Percentiles rank a stretch among this genome's conserved stretches.
Conservation (phyloP, 768 basidiomycete species). For the Termitomyces sp. region DNA sequence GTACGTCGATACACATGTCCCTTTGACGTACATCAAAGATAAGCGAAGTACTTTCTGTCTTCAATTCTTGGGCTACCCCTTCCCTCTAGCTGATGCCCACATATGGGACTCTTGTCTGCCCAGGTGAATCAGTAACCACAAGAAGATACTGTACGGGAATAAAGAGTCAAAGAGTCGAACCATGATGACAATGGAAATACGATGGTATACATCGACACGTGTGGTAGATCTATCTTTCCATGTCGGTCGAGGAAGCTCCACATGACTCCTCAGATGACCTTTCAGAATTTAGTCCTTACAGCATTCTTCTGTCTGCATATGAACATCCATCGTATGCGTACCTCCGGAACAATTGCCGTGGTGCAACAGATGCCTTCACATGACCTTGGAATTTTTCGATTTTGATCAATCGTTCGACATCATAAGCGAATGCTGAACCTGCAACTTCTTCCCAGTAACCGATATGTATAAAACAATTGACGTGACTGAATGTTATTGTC, state of each 20-base stretch:
- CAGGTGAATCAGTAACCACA: slow-evolving; percentile 30
- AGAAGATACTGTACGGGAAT: slow-evolving; percentile 20
- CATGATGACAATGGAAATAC: slow-evolving; percentile 49
- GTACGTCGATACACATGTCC: slow-evolving; percentile 50
- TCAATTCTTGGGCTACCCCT: slow-evolving; percentile 35
- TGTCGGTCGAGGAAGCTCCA: slow-evolving; percentile 10
- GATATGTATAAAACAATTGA: no score
- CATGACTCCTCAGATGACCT: slow-evolving; percentile 1
- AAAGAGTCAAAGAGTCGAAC: no score
- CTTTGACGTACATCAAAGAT: slow-evolving; percentile 62
- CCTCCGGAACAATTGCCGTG: no score
- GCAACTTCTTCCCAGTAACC: no score
- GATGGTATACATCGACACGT: slow-evolving; percentile 27
- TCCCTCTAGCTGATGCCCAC: slow-evolving; percentile 47
- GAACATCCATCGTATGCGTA: no score
- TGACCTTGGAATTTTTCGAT: no score
- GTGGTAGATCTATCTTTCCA: slow-evolving; percentile 3
- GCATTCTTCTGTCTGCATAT: no score
- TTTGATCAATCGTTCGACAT: no score
- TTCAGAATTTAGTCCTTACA: no score
- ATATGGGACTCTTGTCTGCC: slow-evolving; percentile 48
- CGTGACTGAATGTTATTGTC: no score
- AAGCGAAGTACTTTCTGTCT: slow-evolving; percentile 23
- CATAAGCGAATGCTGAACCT: no score
- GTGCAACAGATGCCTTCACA: no score